Percentiles rank a stretch among this genome's conserved stretches.
These are phyloP conservation scores for Talaromyces islandicus DNA, from an alignment of 2,329 filamentous ascomycete species.

Conservation along the genomic window DNA sequence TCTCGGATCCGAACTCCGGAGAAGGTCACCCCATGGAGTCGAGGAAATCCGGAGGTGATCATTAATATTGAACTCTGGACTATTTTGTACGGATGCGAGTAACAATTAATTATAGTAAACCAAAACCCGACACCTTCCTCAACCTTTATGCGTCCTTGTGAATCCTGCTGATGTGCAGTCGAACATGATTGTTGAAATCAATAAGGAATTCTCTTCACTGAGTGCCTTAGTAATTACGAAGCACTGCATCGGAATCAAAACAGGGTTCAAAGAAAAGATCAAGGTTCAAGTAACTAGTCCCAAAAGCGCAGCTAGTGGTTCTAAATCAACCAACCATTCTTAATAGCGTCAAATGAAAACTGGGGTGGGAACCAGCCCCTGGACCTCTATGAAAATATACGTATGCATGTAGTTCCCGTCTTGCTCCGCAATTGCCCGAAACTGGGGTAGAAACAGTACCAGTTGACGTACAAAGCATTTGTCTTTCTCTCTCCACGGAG, in stretches of 20 bases:
- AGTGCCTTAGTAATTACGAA: not conserved
- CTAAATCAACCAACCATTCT: not conserved
- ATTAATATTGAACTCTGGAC: not conserved
- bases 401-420: not conserved
- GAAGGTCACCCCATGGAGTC: not conserved
- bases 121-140: too few relatives aligned
- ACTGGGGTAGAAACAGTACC: not conserved
- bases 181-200: not conserved
- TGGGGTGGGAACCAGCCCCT: not conserved
- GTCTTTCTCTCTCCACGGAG: not conserved
- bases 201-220: not conserved
- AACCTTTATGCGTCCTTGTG: not conserved
- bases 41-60: not conserved
- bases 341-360: not conserved
- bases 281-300: not conserved
- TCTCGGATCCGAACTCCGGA: not conserved
- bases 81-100: not conserved
- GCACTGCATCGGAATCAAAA: not conserved
- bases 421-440: not conserved
- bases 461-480: not conserved
- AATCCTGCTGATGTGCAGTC: not conserved
- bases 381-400: not conserved
- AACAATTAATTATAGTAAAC: too few relatives aligned
- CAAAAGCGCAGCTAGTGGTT: not conserved
- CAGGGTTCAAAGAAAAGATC: not conserved